Base-by-base conservation (phyloP, 176 grass and related monocot genomes). In the Triticum dicoccoides region DNA sequence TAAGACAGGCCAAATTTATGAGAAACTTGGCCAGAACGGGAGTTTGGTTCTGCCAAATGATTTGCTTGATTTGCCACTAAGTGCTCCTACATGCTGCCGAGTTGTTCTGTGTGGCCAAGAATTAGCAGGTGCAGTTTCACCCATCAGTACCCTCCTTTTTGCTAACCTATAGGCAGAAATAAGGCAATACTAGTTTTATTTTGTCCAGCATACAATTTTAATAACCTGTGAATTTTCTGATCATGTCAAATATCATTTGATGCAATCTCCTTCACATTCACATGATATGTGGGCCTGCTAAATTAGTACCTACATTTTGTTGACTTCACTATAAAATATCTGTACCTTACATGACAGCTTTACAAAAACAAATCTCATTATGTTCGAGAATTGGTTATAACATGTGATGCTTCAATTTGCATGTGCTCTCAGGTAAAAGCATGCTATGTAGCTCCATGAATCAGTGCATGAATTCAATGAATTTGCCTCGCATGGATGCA, bases 1-100 rank as follows among this genome's bases (percentile, higher is more conserved):
- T 4, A 96, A 92, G 83, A 87, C 86, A 4, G 65, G 73, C 3
- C 68, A 56, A 83, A 93, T 98, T 51, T 98, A 98, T 75, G 88
- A 94, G 77, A 98, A 98, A 83, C 90, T 98, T 76, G 91, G 91
- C 73, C 93, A 94, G 85, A 98, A 98, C 77, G 92, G 80, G n/a
- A 87, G 49, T 84, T 70, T 81, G 52, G 70, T 89, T 84, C 61
- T 70, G 17, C 91, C 91, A 81, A 89, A 85, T 85, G 96, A 96
- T 83, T 73, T 91, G 80, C 86, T 92, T 25, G 86, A 94, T 86
- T 91, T 98, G 44, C 96, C 88, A 81, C 56, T 89, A 20, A 85
- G 79, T 86, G 54, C 91, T 85, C 86, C 92, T 58, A 90, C 82
- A 82, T 94, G 81, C 82, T 96, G 93, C 85, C 89, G 76, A 78